Conservation (phyloP, 768 basidiomycete genomes). For the Galerina marginata region DNA sequence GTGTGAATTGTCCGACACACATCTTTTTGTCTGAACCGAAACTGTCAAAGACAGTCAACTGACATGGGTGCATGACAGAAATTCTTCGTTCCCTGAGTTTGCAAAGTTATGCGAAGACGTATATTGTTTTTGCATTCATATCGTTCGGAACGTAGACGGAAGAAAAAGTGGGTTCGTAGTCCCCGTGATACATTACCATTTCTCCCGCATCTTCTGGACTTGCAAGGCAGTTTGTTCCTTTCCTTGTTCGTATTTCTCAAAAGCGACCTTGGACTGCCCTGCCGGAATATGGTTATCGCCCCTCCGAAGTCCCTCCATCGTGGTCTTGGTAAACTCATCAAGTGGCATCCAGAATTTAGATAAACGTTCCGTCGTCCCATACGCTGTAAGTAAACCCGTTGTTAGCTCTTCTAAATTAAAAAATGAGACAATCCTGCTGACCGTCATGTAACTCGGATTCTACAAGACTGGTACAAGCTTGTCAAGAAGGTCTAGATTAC, state of each 20-base stretch:
- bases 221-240: constrained; percentile 34
- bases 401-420: not conserved
- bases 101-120: too few species aligned
- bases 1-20: too few species aligned
- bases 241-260: constrained; percentile 39
- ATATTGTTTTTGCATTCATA: too few species aligned
- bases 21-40: too few species aligned
- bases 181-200: not conserved
- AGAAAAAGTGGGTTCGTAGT: not conserved
- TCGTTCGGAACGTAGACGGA: too few species aligned
- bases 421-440: constrained; percentile 29
- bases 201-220: constrained; percentile 18
- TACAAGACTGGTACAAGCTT: constrained; percentile 44
- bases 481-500: not conserved
- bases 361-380: constrained; percentile 52
- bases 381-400: constrained; percentile 37
- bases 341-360: constrained; percentile 63
- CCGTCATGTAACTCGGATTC: constrained; percentile 69
- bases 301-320: constrained; percentile 32
- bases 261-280: constrained; percentile 26
- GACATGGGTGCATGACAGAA: too few species aligned
- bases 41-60: too few species aligned
- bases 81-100: too few species aligned
- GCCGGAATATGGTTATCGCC: constrained; percentile 33
- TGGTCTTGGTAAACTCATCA: constrained; percentile 46